Evolutionary conservation across 2,329 filamentous ascomycete genomes (phyloP).

Genomic region (Paracoccidioides brasiliensis): DNA sequence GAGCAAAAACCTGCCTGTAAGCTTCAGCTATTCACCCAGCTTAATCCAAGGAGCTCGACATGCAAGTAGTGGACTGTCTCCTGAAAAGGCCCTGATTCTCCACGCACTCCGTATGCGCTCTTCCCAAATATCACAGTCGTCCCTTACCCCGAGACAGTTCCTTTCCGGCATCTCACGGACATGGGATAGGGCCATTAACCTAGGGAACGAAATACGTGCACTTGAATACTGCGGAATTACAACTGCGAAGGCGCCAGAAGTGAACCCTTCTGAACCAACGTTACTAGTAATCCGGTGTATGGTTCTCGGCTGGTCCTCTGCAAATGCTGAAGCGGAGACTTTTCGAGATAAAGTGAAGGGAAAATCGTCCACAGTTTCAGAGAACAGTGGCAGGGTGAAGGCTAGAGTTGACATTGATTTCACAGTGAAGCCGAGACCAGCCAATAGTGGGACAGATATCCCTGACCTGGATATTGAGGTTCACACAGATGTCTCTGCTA

Average conservation of each 20-base stretch:
- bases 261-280: slow-evolving; percentile 9
- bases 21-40: slow-evolving; percentile 22
- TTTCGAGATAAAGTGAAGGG: not conserved
- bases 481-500: slow-evolving; percentile 26
- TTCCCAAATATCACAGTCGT: slow-evolving; percentile 23
- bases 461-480: slow-evolving; percentile 16
- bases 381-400: slow-evolving; percentile 4
- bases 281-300: slow-evolving; percentile 27
- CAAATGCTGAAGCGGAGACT: not conserved
- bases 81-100: slow-evolving; percentile 30
- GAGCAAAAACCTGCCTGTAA: slow-evolving; percentile 18
- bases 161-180: slow-evolving; percentile 29
- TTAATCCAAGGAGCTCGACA: slow-evolving; percentile 6
- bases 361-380: not conserved
- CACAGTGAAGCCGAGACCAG: slow-evolving; percentile 21
- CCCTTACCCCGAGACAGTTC: slow-evolving; percentile 24
- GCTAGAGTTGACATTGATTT: slow-evolving; percentile 30
- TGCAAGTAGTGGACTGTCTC: slow-evolving; percentile 16
- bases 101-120: slow-evolving; percentile 29
- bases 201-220: slow-evolving; percentile 33
- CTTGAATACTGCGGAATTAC: slow-evolving; percentile 35
- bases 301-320: slow-evolving; percentile 17
- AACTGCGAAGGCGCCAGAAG: slow-evolving; percentile 20
- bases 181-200: slow-evolving; percentile 28
- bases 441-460: slow-evolving; percentile 3